These are phyloP conservation scores for Rhodotorula babjevae DNA, from an alignment of 768 basidiomycete genomes.

Conservation along the genomic window DNA sequence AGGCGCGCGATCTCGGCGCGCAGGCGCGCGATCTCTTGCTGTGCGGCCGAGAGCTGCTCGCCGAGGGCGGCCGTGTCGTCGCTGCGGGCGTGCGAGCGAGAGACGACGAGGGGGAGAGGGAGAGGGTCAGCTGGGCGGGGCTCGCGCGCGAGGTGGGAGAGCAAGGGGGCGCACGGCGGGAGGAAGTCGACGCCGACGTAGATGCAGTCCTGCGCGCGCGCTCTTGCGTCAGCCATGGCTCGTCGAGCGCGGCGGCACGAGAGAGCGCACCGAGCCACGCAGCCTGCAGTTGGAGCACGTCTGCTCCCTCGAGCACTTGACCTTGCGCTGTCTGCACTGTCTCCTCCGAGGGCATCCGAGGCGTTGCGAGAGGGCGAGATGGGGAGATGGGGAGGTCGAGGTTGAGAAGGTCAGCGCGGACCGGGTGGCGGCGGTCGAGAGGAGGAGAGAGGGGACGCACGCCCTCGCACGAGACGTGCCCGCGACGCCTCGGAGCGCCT, in stretches of 20 bases:
- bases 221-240: too few species aligned
- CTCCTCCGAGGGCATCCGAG: too few species aligned
- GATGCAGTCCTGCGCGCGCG: conserved; percentile 18
- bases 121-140: too few species aligned
- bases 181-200: neutral
- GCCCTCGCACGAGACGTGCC: conserved; percentile 7
- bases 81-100: too few species aligned
- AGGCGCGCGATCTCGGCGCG: neutral
- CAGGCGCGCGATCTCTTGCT: neutral
- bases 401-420: neutral
- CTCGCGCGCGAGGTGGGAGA: neutral
- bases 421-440: neutral
- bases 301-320: conserved; percentile 1
- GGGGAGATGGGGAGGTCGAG: neutral
- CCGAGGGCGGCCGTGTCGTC: neutral
- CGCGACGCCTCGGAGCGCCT: neutral
- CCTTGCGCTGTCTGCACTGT: conserved; percentile 7
- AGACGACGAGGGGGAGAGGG: too few species aligned
- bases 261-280: neutral
- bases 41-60: neutral
- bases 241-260: too few species aligned
- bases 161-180: neutral
- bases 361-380: neutral
- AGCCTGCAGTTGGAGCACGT: conserved; percentile 2
- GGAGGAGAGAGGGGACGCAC: neutral